phyloP scores from a whole-genome alignment of 768 basidiomycete genomes.

The Collybia sp. region DNA sequence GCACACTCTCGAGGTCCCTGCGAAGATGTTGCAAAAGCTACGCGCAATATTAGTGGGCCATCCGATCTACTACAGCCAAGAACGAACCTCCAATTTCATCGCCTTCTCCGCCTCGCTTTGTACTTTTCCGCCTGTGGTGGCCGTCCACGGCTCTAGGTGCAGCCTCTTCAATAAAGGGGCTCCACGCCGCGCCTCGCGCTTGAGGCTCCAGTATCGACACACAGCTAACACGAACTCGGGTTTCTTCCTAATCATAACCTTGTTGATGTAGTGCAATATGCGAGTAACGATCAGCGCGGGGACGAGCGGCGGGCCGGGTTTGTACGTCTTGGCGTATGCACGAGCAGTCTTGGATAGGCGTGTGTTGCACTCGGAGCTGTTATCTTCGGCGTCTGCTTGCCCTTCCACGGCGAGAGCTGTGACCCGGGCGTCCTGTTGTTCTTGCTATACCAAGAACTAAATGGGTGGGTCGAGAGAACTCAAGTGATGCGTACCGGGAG shows the following conservation, averaged over 20 bases:
- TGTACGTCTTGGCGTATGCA: constrained; percentile 89
- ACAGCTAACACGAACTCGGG: constrained; percentile 69
- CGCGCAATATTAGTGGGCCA: constrained; percentile 1
- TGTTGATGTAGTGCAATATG: constrained; percentile 68
- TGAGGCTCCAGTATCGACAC: constrained; percentile 96
- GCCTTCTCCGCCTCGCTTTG: constrained; percentile 81
- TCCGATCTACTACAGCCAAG: neutral
- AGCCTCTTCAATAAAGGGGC: constrained; percentile 90
- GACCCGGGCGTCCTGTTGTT: constrained; percentile 60
- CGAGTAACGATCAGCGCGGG: constrained; percentile 81
- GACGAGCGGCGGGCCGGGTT: constrained; percentile 88
- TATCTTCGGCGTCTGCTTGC: constrained; percentile 35
- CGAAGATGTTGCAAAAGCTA: constrained; percentile 60
- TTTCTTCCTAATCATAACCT: constrained; percentile 71
- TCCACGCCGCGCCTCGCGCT: constrained; percentile 88
- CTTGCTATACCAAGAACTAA: constrained; percentile 39
- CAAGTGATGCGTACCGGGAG: constrained; percentile 59
- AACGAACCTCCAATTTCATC: constrained; percentile 73
- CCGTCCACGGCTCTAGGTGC: constrained; percentile 98
- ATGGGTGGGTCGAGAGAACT: neutral
- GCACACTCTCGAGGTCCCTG: constrained; percentile 73
- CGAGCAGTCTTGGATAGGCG: constrained; percentile 74
- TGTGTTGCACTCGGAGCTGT: constrained; percentile 30
- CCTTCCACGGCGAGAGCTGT: constrained; percentile 52
- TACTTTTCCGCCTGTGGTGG: constrained; percentile 53